Conservation (phyloP, 2,329 filamentous ascomycete species). For the Myriosclerotinia curreyana region DNA sequence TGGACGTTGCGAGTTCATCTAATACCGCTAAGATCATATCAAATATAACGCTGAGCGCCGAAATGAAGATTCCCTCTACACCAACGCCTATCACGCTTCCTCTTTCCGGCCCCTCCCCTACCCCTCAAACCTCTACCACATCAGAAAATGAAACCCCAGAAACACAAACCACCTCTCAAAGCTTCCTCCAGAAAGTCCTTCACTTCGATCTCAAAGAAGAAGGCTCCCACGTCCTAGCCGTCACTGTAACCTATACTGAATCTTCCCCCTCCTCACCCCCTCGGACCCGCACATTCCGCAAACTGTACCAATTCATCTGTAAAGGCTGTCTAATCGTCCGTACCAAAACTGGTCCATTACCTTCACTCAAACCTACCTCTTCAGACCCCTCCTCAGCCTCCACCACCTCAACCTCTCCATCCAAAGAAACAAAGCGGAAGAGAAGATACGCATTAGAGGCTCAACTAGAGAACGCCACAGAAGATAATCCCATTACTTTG, state of each 20-base stretch:
- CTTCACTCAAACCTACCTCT: conserved; percentile 24
- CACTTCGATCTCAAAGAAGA: conserved; percentile 89
- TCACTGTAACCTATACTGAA: conserved; percentile 93
- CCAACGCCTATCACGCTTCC: conserved; percentile 60
- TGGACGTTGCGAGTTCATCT: conserved; percentile 31
- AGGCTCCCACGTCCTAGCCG: conserved; percentile 87
- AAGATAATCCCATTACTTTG: conserved; percentile 76
- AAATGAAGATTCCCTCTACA: conserved; percentile 86
- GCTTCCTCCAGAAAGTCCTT: conserved; percentile 70
- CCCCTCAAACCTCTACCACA: conserved; percentile 19
- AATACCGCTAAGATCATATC: conserved; percentile 53
- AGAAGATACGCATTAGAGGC: conserved; percentile 77
- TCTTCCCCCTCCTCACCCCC: conserved; percentile 57
- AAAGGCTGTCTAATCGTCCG: conserved; percentile 86
- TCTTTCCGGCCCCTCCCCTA: conserved; percentile 43
- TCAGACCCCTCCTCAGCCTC: conserved; percentile 29
- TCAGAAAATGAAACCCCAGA: not conserved
- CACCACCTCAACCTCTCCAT: not conserved
- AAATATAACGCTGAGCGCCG: conserved; percentile 78
- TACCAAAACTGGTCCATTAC: conserved; percentile 70
- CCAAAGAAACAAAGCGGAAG: conserved; percentile 1
- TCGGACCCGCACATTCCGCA: conserved; percentile 71
- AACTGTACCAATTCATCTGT: conserved; percentile 94
- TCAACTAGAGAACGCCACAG: conserved; percentile 84
- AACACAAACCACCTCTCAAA: not conserved